phyloP scores from a whole-genome alignment of 768 basidiomycete species.

The Naganishia onofrii region DNA sequence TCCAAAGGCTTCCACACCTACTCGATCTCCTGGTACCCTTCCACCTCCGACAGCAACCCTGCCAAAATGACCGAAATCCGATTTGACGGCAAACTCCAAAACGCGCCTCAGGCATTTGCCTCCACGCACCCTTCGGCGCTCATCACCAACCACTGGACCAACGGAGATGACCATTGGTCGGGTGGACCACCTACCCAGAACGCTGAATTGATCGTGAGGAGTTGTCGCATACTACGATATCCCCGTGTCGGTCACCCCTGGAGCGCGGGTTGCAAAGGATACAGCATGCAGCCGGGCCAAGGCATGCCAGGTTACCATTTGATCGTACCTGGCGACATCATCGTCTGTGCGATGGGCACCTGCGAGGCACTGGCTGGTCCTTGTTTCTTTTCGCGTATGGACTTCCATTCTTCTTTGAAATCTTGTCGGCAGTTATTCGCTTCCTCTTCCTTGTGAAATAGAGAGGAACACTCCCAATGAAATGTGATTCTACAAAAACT shows the following conservation, averaged over 20 bases:
- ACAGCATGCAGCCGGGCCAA: constrained; percentile 1
- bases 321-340: background rate
- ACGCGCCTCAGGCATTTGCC: background rate
- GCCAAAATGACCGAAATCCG: constrained; percentile 9
- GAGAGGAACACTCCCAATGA: too few relatives aligned
- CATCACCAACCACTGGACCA: constrained; percentile 13
- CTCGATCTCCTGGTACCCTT: constrained; percentile 9
- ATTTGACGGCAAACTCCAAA: constrained; percentile 16
- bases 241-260: background rate
- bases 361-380: background rate
- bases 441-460: too few relatives aligned
- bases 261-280: constrained; percentile 8
- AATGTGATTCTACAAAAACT: too few relatives aligned
- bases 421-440: too few relatives aligned
- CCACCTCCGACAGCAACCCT: constrained; percentile 3
- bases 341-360: too few relatives aligned
- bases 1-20: constrained; percentile 13
- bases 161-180: constrained; percentile 2
- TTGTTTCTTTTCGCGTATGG: background rate
- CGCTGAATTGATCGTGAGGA: background rate
- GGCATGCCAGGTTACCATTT: constrained; percentile 3
- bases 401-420: background rate
- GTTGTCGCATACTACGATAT: constrained; percentile 5
- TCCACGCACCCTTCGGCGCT: background rate
- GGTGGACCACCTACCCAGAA: constrained; percentile 15